Evolutionary conservation across 345 rosid genomes (phyloP), one percentile per base, ranked within the genome.

Genomic region (Dipteronia sinensis): DNA sequence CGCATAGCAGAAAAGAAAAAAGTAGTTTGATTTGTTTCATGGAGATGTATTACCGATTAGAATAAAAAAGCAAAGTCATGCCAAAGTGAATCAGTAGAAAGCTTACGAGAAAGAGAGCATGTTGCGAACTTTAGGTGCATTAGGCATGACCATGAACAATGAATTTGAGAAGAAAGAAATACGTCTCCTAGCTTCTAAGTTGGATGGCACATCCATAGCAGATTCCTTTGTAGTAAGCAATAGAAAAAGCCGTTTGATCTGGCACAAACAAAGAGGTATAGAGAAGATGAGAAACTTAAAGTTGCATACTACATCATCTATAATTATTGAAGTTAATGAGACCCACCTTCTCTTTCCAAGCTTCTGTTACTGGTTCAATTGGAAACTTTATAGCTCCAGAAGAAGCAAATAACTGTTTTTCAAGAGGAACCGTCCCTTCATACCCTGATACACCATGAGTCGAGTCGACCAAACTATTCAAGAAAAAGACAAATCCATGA

Each of bases 41-140:
- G 44, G 55, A 65, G 29, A 82, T 49, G 29, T 3, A 38, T 58
- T 10, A 58, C 27, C 1, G 46, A n/a, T 22, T 17, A 3, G 11
- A 19, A 47, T 15, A 20, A 15, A 67, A 76, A 56, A 6, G 22
- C 22, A 67, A 67, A 7, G 66, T 34, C 22, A 23, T 10, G 17
- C 34, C 8, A 4, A 1, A 10, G 31, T 38, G 68, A 72, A 70
- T 78, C 38, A 72, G 58, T 11, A 82, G 73, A 77, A 82, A 77
- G 53, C 98, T 89, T 91, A 97, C 99, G 99, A 94, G 88, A 97
- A 97, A 53, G 98, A 90, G 85, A 97, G 94, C 99, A 97, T 94
- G 73, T 97, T 92, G 88, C 98, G 98, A 82, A 97, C 99, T 94
- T 93, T 93, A 68, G 99, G 99, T 16, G 99, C 97, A 38, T 47